Percentiles rank a stretch among this genome's conserved stretches.
These are phyloP conservation scores for Akanthomyces uredinophilus DNA, from an alignment of 2,329 filamentous ascomycete species.

Conservation along the genomic window DNA sequence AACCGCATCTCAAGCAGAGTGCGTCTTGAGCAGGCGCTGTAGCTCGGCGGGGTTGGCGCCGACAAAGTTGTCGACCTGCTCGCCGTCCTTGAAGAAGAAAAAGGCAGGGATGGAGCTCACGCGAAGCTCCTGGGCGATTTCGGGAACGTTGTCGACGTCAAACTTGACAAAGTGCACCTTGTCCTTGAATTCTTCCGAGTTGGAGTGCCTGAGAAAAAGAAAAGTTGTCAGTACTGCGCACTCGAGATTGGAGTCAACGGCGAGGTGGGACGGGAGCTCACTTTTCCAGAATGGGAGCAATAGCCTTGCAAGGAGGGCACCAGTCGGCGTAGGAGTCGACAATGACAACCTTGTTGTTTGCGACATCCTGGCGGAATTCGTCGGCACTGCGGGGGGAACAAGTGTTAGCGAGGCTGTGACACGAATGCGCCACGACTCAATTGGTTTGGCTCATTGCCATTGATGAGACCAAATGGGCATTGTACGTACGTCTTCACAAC, in stretches of 20 bases:
- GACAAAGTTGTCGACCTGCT: constrained; percentile 67
- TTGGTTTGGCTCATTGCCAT: neutral
- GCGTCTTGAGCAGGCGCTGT: constrained; percentile 36
- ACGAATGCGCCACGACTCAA: neutral
- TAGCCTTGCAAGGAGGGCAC: constrained; percentile 94
- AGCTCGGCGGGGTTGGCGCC: constrained; percentile 76
- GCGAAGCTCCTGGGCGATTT: constrained; percentile 69
- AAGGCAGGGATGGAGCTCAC: constrained; percentile 94
- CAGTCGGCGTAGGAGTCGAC: constrained; percentile 85
- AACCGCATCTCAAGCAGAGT: constrained; percentile 8
- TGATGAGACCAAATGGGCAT: neutral
- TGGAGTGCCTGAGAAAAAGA: constrained; percentile 20
- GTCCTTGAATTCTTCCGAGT: constrained; percentile 45
- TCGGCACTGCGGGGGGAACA: constrained; percentile 2
- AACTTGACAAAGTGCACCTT: constrained; percentile 76
- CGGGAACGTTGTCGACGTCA: constrained; percentile 78
- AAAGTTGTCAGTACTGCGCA: neutral
- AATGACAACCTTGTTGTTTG: constrained; percentile 56
- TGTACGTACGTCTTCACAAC: constrained; percentile 12
- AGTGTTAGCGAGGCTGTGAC: neutral
- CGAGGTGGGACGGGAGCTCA: constrained; percentile 18
- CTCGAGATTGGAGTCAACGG: neutral
- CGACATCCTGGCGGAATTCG: constrained; percentile 16
- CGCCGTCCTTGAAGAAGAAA: constrained; percentile 72
- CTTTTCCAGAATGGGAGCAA: constrained; percentile 62